phyloP scores from a whole-genome alignment of 1,139 yeast genomes.

The Protomyces inundatus region DNA sequence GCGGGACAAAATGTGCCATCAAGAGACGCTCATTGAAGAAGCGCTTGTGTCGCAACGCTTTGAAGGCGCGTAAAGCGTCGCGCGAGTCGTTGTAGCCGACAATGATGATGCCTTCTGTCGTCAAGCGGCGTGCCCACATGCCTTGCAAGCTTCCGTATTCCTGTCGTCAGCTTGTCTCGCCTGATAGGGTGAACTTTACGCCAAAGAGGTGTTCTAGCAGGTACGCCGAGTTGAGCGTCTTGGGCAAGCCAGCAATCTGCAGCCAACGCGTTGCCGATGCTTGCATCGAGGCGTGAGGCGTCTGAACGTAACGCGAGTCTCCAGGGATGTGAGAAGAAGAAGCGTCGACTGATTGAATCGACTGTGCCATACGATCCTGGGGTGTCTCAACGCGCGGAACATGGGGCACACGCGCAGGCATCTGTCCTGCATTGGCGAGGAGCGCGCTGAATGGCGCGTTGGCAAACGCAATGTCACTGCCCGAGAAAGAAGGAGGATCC shows the following conservation, averaged over 20 bases:
- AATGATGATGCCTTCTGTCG: conserved; percentile 32
- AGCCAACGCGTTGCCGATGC: conserved; percentile 29
- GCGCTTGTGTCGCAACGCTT: conserved; percentile 33
- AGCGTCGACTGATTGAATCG: not conserved
- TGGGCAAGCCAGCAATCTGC: conserved; percentile 28
- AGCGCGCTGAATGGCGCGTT: not conserved
- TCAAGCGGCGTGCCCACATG: conserved; percentile 31
- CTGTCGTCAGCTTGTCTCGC: conserved; percentile 12
- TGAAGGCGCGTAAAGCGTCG: conserved; percentile 34
- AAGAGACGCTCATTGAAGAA: conserved; percentile 29
- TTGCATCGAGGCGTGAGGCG: not conserved
- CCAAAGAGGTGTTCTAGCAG: conserved; percentile 22
- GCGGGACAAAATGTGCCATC: conserved; percentile 25
- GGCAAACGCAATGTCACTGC: not conserved
- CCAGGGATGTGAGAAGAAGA: not conserved
- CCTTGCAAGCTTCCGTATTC: conserved; percentile 34
- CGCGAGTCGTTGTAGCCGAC: conserved; percentile 36
- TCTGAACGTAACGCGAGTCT: not conserved
- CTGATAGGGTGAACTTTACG: not conserved
- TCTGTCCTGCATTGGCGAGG: not conserved
- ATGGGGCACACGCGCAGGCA: not conserved
- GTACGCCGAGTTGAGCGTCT: conserved; percentile 26
- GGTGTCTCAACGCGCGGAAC: too few relatives aligned
- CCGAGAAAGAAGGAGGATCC: not conserved
- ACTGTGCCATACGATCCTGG: too few relatives aligned